Conservation (phyloP, 768 basidiomycete species). For the Terana coerulea region DNA sequence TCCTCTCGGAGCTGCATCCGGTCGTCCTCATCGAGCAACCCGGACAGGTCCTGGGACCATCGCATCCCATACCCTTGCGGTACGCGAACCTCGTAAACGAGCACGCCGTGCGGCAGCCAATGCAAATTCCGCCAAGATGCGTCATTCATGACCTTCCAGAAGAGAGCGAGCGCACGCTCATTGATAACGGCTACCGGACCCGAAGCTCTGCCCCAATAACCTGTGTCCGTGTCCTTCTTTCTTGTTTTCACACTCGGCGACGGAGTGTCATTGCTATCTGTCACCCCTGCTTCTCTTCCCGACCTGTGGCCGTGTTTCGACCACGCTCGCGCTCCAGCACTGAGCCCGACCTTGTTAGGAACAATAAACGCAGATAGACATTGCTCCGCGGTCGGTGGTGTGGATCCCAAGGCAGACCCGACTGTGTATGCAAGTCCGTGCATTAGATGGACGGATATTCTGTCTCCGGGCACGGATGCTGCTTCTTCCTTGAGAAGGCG, state of each 20-base stretch:
- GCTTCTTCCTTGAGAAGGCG: no score
- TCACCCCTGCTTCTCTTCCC: constrained; percentile 19
- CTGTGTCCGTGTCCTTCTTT: constrained; percentile 26
- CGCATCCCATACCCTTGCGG: constrained; percentile 64
- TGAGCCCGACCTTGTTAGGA: constrained; percentile 49
- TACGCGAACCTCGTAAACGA: constrained; percentile 61
- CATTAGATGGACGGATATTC: constrained; percentile 42
- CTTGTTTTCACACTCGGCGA: constrained; percentile 7
- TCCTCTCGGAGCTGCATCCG: constrained; percentile 10
- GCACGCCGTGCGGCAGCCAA: constrained; percentile 57
- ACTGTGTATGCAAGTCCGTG: constrained; percentile 55
- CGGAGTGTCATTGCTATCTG: no score
- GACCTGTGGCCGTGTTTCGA: constrained; percentile 58
- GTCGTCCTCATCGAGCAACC: constrained; percentile 7
- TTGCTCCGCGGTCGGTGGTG: constrained; percentile 44
- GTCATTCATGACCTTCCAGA: constrained; percentile 47
- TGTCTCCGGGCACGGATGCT: no score
- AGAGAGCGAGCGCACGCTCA: constrained; percentile 45
- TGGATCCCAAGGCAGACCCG: constrained; percentile 53
- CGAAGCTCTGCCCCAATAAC: constrained; percentile 56
- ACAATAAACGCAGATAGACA: constrained; percentile 51
- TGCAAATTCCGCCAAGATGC: constrained; percentile 64
- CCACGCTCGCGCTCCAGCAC: constrained; percentile 62
- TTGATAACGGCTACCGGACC: constrained; percentile 54
- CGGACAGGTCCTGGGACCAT: constrained; percentile 49